Evolutionary conservation across 345 rosid genomes (phyloP).

Genomic region (Camelina sativa): DNA sequence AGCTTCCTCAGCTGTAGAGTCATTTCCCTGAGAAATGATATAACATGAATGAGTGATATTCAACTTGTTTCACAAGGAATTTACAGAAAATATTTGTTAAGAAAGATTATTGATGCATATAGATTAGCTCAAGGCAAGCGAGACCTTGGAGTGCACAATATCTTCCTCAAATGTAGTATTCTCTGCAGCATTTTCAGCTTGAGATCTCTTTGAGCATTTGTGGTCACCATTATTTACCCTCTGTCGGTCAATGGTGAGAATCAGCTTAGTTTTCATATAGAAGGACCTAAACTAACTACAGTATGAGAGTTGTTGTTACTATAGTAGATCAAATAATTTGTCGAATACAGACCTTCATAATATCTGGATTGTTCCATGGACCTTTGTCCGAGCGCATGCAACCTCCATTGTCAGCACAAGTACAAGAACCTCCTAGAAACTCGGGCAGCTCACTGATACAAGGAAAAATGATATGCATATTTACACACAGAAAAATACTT

Average conservation of each 20-base stretch:
- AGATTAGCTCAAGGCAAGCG: no score
- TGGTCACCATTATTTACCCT: conserved; percentile 71
- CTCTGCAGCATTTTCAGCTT: conserved; percentile 42
- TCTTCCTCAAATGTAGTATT: conserved; percentile 57
- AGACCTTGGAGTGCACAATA: conserved; percentile 46
- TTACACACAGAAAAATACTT: no score
- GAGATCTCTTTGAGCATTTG: conserved; percentile 50
- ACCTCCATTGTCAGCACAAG: conserved; percentile 78
- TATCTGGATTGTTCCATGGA: conserved; percentile 74
- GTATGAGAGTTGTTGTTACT: background rate
- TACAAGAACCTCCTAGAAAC: conserved; percentile 81
- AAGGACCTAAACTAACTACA: background rate
- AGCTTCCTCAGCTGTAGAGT: conserved; percentile 41
- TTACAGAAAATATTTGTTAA: no score
- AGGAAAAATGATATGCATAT: background rate
- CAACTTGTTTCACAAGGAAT: no score
- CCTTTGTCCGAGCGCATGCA: conserved; percentile 89
- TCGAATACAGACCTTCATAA: conserved; percentile 56
- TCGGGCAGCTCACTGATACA: conserved; percentile 71
- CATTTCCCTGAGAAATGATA: conserved; percentile 44
- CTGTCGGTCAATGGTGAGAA: conserved; percentile 44
- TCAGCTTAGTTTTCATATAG: conserved; percentile 1
- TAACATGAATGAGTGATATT: background rate
- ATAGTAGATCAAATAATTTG: background rate
- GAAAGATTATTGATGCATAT: no score